These are phyloP conservation scores for Pyronema domesticum DNA, from an alignment of 495 filamentous ascomycete genomes.

Conservation along the genomic window DNA sequence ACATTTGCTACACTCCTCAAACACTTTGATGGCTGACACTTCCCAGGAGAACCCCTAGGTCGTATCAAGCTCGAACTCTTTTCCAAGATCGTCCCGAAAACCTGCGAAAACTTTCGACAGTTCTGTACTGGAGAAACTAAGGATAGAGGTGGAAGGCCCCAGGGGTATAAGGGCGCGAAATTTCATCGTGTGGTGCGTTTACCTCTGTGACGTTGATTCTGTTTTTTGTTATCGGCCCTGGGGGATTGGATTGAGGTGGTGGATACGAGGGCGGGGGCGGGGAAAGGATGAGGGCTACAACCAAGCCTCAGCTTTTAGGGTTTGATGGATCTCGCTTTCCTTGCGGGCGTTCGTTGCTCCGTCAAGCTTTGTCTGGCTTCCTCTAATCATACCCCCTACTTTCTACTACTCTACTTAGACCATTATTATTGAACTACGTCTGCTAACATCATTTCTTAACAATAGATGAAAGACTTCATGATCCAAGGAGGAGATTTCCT, in stretches of 20 bases:
- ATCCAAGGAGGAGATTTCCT: constrained; percentile 92
- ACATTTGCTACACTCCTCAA: too few relatives aligned
- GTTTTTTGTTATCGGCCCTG: not conserved
- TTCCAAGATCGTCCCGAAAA: constrained; percentile 62
- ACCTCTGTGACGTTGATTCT: not conserved
- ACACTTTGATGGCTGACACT: too few relatives aligned
- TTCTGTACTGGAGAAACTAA: constrained; percentile 93
- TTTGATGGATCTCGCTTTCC: too few relatives aligned
- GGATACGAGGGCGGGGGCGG: too few relatives aligned
- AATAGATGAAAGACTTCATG: constrained; percentile 86
- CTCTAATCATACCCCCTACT: too few relatives aligned
- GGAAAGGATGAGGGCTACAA: too few relatives aligned
- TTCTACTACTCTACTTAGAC: too few relatives aligned
- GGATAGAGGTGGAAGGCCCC: constrained; percentile 56
- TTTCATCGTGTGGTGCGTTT: constrained; percentile 80
- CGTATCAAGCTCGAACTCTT: constrained; percentile 91
- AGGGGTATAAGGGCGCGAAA: constrained; percentile 86
- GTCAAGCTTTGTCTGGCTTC: too few relatives aligned
- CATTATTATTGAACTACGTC: too few relatives aligned
- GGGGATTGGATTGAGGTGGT: too few relatives aligned
- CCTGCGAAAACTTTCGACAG: constrained; percentile 92
- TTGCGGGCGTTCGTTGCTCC: too few relatives aligned
- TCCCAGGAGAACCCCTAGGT: constrained; percentile 71
- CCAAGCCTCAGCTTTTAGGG: too few relatives aligned
- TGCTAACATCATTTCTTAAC: not conserved